Evolutionary conservation across 192 early-diverging fungal genomes (phyloP), one percentile per base, ranked within the genome.

Genomic region (Gaertneriomyces semiglobifer): DNA sequence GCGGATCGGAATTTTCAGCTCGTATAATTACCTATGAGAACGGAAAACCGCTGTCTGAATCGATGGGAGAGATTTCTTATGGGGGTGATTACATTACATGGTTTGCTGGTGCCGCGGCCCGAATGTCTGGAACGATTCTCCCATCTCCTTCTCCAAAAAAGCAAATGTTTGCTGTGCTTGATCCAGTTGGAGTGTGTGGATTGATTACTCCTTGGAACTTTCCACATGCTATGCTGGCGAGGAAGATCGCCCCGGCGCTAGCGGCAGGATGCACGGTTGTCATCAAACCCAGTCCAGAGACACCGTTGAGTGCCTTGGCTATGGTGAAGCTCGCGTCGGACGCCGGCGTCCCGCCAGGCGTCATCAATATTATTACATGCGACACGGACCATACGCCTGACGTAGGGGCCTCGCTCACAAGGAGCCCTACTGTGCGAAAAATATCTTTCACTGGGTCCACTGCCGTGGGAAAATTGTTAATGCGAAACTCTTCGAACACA

Each of bases 401-500:
- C 8, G 74, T 91, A 40, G 90, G 91, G 16, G 77, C 65, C 6
- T 80, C 84, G 57, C 58, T 90, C 20, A 81, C 76, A 14, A 77
- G 76, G 8, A 84, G 88, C 67, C 73, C 75, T 3, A 68, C 74
- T 50, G 70, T 93, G 19, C 74, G 84, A 33, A 90, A 91, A 68
- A 78, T 93, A 8, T 86, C 86, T 0, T 90, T 93, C 66, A 93
- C 91, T 39, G 90, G 90, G 12, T 92, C 90, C 44, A 88, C 89
- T 0, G 66, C 70, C 6, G 88, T 89, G 18, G 91, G 90, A 41
- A 85, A 88, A 68, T 44, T 81, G 8, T 68, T 92, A 48, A 75
- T 86, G 73, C 66, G 77, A 53, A 86, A 90, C 63, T 73, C 81
- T 20, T 74, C 88, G 0, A 65, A 72, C 40, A 78, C 81, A 4